Evolutionary conservation across 306 rosid species (phyloP).

Genomic region (Notholithocarpus densiflorus): DNA sequence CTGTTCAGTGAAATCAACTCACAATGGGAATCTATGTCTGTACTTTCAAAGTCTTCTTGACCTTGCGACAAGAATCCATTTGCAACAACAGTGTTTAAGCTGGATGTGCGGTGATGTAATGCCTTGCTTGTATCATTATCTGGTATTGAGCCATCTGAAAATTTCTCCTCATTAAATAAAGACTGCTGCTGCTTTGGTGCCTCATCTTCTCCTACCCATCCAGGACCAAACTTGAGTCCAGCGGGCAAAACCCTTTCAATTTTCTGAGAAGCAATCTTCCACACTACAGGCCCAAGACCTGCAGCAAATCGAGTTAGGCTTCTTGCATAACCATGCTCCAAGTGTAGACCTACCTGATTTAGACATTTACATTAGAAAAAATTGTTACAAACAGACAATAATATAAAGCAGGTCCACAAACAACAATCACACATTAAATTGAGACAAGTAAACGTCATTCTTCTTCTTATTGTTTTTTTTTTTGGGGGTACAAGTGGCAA

Average conservation of each 20-base stretch:
- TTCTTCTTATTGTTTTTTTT: too few relatives aligned
- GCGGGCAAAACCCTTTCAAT: constrained; percentile 58
- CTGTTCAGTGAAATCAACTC: constrained; percentile 36
- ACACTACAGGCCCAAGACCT: constrained; percentile 78
- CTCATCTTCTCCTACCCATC: constrained; percentile 56
- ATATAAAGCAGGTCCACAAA: not conserved
- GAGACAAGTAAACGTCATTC: too few relatives aligned
- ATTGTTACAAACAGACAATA: not conserved
- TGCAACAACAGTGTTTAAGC: constrained; percentile 29
- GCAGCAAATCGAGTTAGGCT: constrained; percentile 81
- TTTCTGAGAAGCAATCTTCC: constrained; percentile 79
- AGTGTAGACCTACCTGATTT: constrained; percentile 68
- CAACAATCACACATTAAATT: not conserved
- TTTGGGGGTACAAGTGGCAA: too few relatives aligned
- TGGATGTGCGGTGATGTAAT: constrained; percentile 32
- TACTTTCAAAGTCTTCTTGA: constrained; percentile 35
- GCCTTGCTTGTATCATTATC: constrained; percentile 37
- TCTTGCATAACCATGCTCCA: constrained; percentile 73
- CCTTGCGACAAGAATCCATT: constrained; percentile 41
- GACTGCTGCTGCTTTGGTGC: constrained; percentile 30
- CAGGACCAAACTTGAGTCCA: constrained; percentile 61
- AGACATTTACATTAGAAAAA: not conserved
- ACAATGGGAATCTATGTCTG: constrained; percentile 38
- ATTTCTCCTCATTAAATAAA: constrained; percentile 32
- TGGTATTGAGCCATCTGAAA: constrained; percentile 23